Conservation (phyloP, 768 basidiomycete genomes). For the Stropharia rugosoannulata region DNA sequence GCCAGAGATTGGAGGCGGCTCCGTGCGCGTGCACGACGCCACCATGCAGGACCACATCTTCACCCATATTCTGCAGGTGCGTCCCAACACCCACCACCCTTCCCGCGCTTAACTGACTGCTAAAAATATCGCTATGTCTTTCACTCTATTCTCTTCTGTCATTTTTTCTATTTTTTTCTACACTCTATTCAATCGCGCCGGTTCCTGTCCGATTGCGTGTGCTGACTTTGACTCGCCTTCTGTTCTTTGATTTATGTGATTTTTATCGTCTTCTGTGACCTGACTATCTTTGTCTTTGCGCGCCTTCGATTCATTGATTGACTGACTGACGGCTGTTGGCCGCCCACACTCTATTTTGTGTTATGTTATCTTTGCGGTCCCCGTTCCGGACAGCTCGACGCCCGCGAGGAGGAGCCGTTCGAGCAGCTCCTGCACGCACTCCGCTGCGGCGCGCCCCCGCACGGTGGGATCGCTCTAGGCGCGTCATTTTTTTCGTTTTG, state of each 20-base stretch:
- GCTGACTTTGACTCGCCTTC: no score
- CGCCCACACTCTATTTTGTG: neutral
- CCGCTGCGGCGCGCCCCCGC: conserved; percentile 89
- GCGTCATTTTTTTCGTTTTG: conserved; percentile 21
- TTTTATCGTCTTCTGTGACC: no score
- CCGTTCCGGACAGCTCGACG: conserved; percentile 53
- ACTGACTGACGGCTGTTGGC: neutral
- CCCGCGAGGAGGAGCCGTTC: conserved; percentile 74
- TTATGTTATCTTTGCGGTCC: no score
- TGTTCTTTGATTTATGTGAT: no score
- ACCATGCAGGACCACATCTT: conserved; percentile 86
- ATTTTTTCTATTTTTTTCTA: conserved; percentile 4
- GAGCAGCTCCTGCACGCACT: conserved; percentile 85
- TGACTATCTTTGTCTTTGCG: neutral
- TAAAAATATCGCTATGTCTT: neutral
- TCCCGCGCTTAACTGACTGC: neutral
- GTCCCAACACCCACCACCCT: no score
- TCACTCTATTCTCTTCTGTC: neutral
- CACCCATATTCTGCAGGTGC: conserved; percentile 71
- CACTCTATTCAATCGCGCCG: conserved; percentile 9
- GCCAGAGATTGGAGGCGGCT: conserved; percentile 93
- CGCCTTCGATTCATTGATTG: neutral
- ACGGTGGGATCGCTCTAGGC: conserved; percentile 94
- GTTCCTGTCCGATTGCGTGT: neutral
- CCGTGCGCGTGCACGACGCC: conserved; percentile 89